A percentile compares a stretch with the other conserved stretches of the same genome.
These are phyloP conservation scores for Oehlia diaphana DNA, from an alignment of 192 early-diverging fungal genomes.

Conservation along the genomic window DNA sequence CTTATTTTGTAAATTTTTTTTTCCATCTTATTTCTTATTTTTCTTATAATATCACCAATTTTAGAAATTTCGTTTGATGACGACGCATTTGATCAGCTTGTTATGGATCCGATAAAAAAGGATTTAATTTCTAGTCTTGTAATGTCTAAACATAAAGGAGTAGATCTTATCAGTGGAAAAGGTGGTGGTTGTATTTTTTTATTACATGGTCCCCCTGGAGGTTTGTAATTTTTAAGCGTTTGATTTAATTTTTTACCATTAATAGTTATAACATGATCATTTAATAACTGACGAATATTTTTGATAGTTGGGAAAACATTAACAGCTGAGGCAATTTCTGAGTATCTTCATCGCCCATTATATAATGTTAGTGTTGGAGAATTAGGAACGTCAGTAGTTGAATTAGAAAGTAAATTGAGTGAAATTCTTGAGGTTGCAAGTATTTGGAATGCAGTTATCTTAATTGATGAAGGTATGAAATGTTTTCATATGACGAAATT, in stretches of 20 bases:
- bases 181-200: constrained; percentile 57
- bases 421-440: constrained; percentile 53
- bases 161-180: constrained; percentile 57
- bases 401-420: constrained; percentile 49
- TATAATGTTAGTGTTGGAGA: constrained; percentile 65
- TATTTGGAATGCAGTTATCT: constrained; percentile 54
- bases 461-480: constrained; percentile 44
- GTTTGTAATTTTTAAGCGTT: neutral
- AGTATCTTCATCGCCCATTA: constrained; percentile 52
- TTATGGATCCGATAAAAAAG: constrained; percentile 11
- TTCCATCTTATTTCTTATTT: neutral
- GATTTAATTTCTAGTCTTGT: neutral
- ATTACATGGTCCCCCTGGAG: constrained; percentile 58
- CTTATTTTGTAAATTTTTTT: neutral
- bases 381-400: constrained; percentile 54
- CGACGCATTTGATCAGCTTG: neutral
- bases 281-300: no score
- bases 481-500: no score
- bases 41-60: neutral
- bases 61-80: neutral
- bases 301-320: constrained; percentile 52
- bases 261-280: neutral
- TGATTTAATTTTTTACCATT: no score
- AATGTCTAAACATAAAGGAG: constrained; percentile 31
- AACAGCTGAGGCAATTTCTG: constrained; percentile 61